Evolutionary conservation across 768 basidiomycete species (phyloP).

Genomic region (Xerocomellus intermedius): DNA sequence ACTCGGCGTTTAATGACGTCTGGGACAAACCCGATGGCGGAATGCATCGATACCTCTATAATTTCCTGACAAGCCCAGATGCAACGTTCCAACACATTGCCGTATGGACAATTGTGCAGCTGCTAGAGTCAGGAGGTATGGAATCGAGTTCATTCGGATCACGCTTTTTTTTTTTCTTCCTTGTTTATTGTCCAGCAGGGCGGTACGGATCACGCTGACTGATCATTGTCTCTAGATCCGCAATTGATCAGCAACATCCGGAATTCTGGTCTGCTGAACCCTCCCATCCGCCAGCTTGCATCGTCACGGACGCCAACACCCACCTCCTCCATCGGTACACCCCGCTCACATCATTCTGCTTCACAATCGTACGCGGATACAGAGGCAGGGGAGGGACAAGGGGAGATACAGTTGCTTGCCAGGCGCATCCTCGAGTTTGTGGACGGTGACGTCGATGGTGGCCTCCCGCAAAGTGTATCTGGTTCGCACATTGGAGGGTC

Average conservation of each 20-base stretch:
- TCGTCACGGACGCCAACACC: conserved; percentile 67
- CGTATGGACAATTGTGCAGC: conserved; percentile 98
- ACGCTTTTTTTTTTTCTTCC: no score
- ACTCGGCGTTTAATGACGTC: conserved; percentile 95
- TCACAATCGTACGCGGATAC: conserved; percentile 78
- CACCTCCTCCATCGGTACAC: conserved; percentile 72
- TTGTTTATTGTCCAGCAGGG: no score
- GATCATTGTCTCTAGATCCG: conserved; percentile 53
- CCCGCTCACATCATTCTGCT: conserved; percentile 65
- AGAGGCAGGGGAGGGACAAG: conserved; percentile 82
- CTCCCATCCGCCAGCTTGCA: conserved; percentile 84
- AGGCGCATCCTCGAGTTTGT: conserved; percentile 85
- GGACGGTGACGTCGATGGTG: conserved; percentile 66
- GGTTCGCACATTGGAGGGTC: conserved; percentile 70
- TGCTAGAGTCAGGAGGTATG: conserved; percentile 91
- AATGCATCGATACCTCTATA: conserved; percentile 90
- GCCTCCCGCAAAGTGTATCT: conserved; percentile 57
- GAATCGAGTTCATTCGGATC: not conserved
- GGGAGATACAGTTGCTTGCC: conserved; percentile 86
- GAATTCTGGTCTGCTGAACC: conserved; percentile 72
- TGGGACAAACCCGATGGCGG: conserved; percentile 99
- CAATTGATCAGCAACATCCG: conserved; percentile 90
- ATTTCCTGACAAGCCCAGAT: conserved; percentile 91
- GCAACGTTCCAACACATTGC: conserved; percentile 99
- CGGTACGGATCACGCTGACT: not conserved